phyloP scores from a whole-genome alignment of 2,329 filamentous ascomycete genomes.

The Hirsutella rhossiliensis region DNA sequence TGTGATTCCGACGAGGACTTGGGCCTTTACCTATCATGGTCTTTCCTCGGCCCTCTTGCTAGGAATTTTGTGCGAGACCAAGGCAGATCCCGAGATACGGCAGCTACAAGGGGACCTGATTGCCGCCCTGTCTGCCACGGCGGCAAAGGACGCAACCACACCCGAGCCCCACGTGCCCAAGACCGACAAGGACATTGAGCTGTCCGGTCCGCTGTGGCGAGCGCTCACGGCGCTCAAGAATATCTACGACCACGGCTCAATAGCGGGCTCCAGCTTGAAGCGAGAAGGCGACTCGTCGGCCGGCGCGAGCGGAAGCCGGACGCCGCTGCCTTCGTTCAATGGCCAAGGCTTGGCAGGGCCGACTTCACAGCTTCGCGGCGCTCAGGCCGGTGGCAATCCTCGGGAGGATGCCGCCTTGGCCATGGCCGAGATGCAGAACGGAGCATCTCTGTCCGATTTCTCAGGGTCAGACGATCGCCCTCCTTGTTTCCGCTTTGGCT shows the following conservation, averaged over 20 bases:
- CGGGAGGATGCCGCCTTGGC: slow-evolving; percentile 51
- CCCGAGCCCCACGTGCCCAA: slow-evolving; percentile 39
- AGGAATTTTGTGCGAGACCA: slow-evolving; percentile 51
- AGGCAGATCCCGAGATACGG: slow-evolving; percentile 49
- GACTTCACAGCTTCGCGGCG: slow-evolving; percentile 14
- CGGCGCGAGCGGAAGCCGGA: slow-evolving; percentile 31
- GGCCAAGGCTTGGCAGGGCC: slow-evolving; percentile 10
- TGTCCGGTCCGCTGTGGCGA: slow-evolving; percentile 48
- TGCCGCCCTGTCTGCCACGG: slow-evolving; percentile 49
- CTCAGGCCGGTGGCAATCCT: slow-evolving; percentile 28
- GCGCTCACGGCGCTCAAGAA: slow-evolving; percentile 50
- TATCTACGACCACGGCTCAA: slow-evolving; percentile 53
- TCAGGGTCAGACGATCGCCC: slow-evolving; percentile 17
- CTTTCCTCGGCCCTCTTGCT: slow-evolving; percentile 53
- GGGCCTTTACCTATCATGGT: slow-evolving; percentile 57
- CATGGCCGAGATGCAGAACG: slow-evolving; percentile 55
- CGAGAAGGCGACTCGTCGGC: slow-evolving; percentile 34
- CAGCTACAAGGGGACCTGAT: slow-evolving; percentile 54
- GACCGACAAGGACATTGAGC: slow-evolving; percentile 48
- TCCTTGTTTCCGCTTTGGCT: background rate
- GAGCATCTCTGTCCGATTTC: slow-evolving; percentile 34
- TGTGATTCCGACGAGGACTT: slow-evolving; percentile 53
- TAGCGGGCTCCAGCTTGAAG: slow-evolving; percentile 38
- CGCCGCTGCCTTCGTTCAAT: slow-evolving; percentile 22
- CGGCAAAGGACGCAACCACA: slow-evolving; percentile 47